Base-by-base conservation (phyloP, 1,139 yeast genomes). In the Yamadazyma pseudoaaseri region DNA sequence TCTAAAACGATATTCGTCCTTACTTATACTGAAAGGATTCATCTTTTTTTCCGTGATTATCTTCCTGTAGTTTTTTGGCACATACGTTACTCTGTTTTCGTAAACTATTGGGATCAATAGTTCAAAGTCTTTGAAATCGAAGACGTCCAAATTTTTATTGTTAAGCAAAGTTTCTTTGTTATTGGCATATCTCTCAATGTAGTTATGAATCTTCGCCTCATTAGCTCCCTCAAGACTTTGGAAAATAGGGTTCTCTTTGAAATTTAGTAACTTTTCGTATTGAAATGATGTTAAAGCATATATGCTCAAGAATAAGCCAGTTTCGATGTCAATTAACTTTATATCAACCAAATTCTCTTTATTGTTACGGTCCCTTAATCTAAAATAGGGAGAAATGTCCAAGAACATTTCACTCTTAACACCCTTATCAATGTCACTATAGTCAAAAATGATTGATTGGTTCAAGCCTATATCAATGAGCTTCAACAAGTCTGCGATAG, bases 251-350 rank as follows among this genome's bases (percentile, higher is more conserved):
- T 42, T 42, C 9, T 38, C 30, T 26, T 46, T 29, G 29, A 33
- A 46, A 12, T 33, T 38, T 20, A 26, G 24, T 13, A 46, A 37
- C 21, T 31, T 42, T 27, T 46, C 47, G 28, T 45, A 46, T 28
- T 32, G 41, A 26, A 46, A 46, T 2, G 38, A 39, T 11, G 76
- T 64, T 29, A 78, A 51, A 0, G 75, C 82, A 3, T 79, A 73
- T 20, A 78, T 70, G 54, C 86, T 95, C 35, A 86, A 70, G 51
- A 80, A 86, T 33, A 80, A 55, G 1, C 95, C 96, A 6, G 86
- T 74, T 41, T 81, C 83, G 6, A 80, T 62, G 55, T 86, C 95
- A 39, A 86, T 76, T 47, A 86, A 81, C 39, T 95, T 68, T 0
- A 90, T 94, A 60, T 86, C 96, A 39, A 86, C 81, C 38, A 81